A percentile compares a stretch with the other conserved stretches of the same genome.
Conservation (phyloP, 371 early-diverging fungal genomes). For the Mucor circinelloides region DNA sequence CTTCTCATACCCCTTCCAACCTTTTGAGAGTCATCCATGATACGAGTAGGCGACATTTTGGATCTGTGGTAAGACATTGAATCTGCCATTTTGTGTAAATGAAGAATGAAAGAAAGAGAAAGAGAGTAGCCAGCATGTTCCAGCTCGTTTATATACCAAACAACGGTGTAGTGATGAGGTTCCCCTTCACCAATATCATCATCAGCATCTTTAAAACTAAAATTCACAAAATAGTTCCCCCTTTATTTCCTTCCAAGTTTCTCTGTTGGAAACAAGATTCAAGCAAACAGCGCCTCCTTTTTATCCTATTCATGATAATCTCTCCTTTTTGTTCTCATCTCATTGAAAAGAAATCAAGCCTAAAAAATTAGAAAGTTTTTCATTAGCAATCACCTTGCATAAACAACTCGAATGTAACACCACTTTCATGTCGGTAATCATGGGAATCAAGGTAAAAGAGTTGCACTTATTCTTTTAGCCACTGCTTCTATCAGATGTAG, state of each 20-base stretch:
- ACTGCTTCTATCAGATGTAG: background rate
- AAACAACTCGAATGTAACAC: background rate
- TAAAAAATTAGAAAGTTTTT: background rate
- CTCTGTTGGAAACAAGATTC: background rate
- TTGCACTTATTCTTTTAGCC: too few relatives aligned
- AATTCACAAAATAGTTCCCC: background rate
- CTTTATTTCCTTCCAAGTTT: slow-evolving; percentile 2
- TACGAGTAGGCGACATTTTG: slow-evolving; percentile 53
- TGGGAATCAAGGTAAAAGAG: background rate
- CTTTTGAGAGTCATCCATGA: slow-evolving; percentile 21
- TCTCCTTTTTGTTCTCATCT: background rate
- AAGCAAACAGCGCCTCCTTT: background rate
- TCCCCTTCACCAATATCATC: background rate
- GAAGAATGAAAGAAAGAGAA: background rate
- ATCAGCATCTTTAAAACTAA: background rate
- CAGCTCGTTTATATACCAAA: background rate
- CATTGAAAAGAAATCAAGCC: background rate
- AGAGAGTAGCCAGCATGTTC: background rate
- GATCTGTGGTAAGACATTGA: slow-evolving; percentile 47
- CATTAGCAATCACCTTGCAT: background rate
- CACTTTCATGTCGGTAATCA: background rate
- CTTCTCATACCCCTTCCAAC: slow-evolving; percentile 14
- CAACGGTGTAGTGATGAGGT: background rate
- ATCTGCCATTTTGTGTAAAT: slow-evolving; percentile 33
- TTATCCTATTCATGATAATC: background rate